A percentile compares a stretch with the other conserved stretches of the same genome.
These are phyloP conservation scores for Aphanomyces stellatus DNA, from an alignment of 352 stramenopile genomes.

Conservation along the genomic window DNA sequence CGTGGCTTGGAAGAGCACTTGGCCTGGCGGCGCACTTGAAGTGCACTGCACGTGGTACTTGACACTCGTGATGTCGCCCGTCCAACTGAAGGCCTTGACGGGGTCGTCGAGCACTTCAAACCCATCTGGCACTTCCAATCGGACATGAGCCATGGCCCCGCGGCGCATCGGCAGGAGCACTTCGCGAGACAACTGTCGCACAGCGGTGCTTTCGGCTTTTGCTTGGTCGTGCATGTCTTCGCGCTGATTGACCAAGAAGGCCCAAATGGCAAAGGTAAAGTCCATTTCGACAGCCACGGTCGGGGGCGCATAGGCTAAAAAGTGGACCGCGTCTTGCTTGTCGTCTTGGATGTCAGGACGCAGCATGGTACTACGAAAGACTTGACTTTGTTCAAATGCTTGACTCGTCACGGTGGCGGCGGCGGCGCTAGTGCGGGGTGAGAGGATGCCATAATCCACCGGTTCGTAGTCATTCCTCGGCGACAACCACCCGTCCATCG, in stretches of 20 bases:
- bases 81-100: constrained; percentile 61
- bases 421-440: neutral
- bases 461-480: neutral
- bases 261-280: constrained; percentile 70
- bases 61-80: constrained; percentile 53
- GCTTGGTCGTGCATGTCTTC: constrained; percentile 56
- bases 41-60: constrained; percentile 57
- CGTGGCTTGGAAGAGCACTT: constrained; percentile 57
- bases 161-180: constrained; percentile 59
- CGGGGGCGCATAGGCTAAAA: constrained; percentile 60
- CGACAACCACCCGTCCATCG: neutral
- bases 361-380: neutral
- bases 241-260: constrained; percentile 60
- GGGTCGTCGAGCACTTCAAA: constrained; percentile 53
- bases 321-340: constrained; percentile 54
- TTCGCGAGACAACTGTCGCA: constrained; percentile 42
- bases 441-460: neutral
- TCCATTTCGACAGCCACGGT: constrained; percentile 28
- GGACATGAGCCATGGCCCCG: constrained; percentile 62
- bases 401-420: no score
- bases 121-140: constrained; percentile 46
- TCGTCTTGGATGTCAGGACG: neutral
- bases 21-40: constrained; percentile 34
- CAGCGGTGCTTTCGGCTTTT: constrained; percentile 28
- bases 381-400: neutral